Evolutionary conservation across 192 early-diverging fungal genomes (phyloP).

Genomic region (Backusella tuberculispora): DNA sequence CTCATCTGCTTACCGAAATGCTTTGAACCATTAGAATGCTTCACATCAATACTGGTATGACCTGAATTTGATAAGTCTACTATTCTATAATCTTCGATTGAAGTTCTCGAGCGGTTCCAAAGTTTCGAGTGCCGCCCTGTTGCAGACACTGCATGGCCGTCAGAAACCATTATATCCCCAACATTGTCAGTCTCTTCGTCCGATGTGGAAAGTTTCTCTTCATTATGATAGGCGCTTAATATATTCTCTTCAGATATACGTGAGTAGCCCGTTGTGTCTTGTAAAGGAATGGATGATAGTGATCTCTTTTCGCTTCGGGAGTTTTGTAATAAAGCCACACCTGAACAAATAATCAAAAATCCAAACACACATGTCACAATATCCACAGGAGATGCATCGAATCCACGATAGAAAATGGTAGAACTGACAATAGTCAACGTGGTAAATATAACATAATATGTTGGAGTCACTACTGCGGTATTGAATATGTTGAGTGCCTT

Average conservation of each 20-base stretch:
- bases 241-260: slow-evolving; percentile 22
- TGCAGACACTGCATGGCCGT: not conserved
- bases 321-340: slow-evolving; percentile 77
- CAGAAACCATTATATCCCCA: not conserved
- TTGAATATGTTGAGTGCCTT: slow-evolving; percentile 92
- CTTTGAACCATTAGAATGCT: not conserved
- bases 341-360: slow-evolving; percentile 89
- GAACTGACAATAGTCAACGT: slow-evolving; percentile 89
- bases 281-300: not conserved
- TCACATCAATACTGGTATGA: not conserved
- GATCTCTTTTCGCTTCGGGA: slow-evolving; percentile 29
- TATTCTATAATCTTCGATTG: not conserved
- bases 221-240: slow-evolving; percentile 14
- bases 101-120: not conserved
- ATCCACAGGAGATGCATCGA: slow-evolving; percentile 69
- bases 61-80: not conserved
- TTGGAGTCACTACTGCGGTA: slow-evolving; percentile 83
- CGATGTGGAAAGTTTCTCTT: slow-evolving; percentile 16
- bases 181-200: slow-evolving; percentile 15
- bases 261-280: not conserved
- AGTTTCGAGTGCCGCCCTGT: not conserved
- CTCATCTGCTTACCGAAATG: not conserved
- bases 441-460: slow-evolving; percentile 96
- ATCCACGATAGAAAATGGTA: slow-evolving; percentile 84
- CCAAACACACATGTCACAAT: slow-evolving; percentile 83